These are phyloP conservation scores for Vigna angularis DNA, from an alignment of 306 rosid species.

Conservation along the genomic window DNA sequence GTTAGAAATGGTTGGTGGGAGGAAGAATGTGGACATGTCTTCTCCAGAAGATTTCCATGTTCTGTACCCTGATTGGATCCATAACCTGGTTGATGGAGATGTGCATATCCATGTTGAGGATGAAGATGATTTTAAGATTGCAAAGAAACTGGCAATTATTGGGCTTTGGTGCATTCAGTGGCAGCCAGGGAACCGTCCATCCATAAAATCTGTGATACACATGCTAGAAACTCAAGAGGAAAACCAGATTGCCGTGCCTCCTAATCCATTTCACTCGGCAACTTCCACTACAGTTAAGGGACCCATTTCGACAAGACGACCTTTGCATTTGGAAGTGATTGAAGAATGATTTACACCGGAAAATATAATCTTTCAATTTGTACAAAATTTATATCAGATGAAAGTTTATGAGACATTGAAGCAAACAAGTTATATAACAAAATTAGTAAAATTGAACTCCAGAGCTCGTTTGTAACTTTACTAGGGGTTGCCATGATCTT, in stretches of 20 bases:
- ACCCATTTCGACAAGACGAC: not conserved
- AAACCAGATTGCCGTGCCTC: not conserved
- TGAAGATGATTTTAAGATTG: not conserved
- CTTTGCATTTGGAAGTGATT: not conserved
- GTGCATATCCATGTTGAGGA: not conserved
- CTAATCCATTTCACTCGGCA: not conserved
- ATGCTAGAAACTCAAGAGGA: not conserved
- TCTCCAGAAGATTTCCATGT: not conserved
- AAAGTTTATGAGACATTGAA: no score
- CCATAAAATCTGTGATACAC: not conserved
- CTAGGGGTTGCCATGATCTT: no score
- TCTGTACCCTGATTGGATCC: not conserved
- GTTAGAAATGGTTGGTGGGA: no score
- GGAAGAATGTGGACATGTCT: no score
- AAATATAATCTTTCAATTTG: not conserved
- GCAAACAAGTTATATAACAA: no score
- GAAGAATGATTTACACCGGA: not conserved
- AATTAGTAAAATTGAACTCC: no score
- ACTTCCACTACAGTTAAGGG: not conserved
- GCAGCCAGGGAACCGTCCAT: not conserved
- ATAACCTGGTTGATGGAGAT: not conserved
- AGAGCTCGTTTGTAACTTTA: no score
- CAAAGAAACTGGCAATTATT: not conserved
- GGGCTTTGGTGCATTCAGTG: slow-evolving; percentile 7
- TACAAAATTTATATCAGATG: not conserved